Conservation (phyloP, 768 basidiomycete species). For the Amanita molliuscula region DNA sequence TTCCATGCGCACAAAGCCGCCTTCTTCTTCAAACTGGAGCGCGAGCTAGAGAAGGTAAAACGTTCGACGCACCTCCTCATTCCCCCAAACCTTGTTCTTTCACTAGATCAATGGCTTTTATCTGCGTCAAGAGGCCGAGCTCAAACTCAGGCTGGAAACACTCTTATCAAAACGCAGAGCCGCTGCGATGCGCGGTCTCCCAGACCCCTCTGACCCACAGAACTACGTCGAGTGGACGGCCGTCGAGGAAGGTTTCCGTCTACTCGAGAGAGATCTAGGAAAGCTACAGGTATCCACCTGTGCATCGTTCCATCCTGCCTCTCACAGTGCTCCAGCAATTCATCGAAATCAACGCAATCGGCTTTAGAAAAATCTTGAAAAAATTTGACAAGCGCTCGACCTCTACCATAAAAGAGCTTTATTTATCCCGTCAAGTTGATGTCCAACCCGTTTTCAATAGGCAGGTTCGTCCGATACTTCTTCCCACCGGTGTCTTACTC, state of each 20-base stretch:
- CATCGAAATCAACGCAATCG: constrained; percentile 93
- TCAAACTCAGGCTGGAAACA: constrained; percentile 85
- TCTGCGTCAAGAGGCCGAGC: constrained; percentile 92
- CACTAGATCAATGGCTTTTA: constrained; percentile 94
- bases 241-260: constrained; percentile 90
- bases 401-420: constrained; percentile 92
- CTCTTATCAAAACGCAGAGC: constrained; percentile 89
- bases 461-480: constrained; percentile 46
- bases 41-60: constrained; percentile 90
- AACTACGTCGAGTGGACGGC: constrained; percentile 90
- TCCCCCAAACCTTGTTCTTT: constrained; percentile 8
- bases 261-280: constrained; percentile 87
- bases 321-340: constrained; percentile 58
- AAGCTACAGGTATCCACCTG: constrained; percentile 71
- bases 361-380: constrained; percentile 94
- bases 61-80: constrained; percentile 4
- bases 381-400: constrained; percentile 98
- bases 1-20: constrained; percentile 94
- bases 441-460: constrained; percentile 98
- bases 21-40: constrained; percentile 97
- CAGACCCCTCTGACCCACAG: constrained; percentile 45
- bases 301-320: background rate
- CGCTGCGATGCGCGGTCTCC: constrained; percentile 59
- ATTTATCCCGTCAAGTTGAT: constrained; percentile 92
- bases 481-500: constrained; percentile 4